Base-by-base conservation (phyloP, 257 asterid genomes). In the Gentiana straminea region DNA sequence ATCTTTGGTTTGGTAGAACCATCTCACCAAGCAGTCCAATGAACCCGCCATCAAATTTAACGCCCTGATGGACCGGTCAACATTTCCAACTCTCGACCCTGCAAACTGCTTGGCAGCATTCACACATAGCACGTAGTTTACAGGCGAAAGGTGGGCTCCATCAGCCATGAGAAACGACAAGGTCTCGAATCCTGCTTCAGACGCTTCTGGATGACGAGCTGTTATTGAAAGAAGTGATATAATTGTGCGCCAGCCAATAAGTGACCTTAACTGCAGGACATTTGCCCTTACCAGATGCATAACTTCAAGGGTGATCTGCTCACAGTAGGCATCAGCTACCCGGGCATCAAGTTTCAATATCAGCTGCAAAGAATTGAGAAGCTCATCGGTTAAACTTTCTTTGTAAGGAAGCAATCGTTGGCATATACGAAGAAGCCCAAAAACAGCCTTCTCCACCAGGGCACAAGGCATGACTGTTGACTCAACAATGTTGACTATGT, bases 191-290 rank as follows among this genome's bases (percentile, higher is more conserved):
- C 98, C 98, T 3, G 84, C 75, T 58, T 91, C 98, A 2, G 96
- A 86, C 36, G 98, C 98, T 74, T 90, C 98, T 3, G 98, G 98
- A 72, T 91, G 98, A 55, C 92, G 82, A 34, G 96, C 95, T 15
- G 96, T 84, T 68, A 84, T 82, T 2, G 95, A 91, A 51, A 91
- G 92, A 61, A 91, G 75, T 39, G 94, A 91, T 54, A 81, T 69
- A 60, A 91, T 84, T 2, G 91, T 84, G 64, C 95, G 84, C 98
- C 96, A 91, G 2, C 96, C 95, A 81, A 73, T 68, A 47, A 79
- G 91, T 34, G 98, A 91, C 72, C 96, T 68, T 62, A 91, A 86
- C 81, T 86, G 98, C 73, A 77, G 67, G 11, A 92, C 96, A 49
- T 91, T 91, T 58, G 89, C 95, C 74, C 84, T 91, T 52, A 91